Evolutionary conservation across 257 asterid genomes (phyloP).

Genomic region (Gentiana straminea): DNA sequence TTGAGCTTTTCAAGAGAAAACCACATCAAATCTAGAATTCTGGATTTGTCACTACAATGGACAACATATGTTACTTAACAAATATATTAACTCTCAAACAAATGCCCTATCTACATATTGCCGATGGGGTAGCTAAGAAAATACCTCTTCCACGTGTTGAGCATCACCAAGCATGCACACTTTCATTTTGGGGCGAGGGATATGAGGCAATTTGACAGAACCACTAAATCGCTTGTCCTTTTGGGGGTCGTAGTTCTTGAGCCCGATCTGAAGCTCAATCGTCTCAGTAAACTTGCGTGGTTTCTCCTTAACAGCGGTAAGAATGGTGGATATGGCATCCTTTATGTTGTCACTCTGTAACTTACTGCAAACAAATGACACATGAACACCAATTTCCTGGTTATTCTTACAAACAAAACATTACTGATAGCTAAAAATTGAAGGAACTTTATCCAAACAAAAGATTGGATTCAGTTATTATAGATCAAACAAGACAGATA

Average conservation of each 20-base stretch:
- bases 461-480: too few relatives aligned
- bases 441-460: too few relatives aligned
- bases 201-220: constrained; percentile 26
- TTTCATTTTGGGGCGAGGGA: constrained; percentile 31
- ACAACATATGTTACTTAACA: too few relatives aligned
- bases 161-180: constrained; percentile 35
- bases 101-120: too few relatives aligned
- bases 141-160: constrained; percentile 21
- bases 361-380: constrained; percentile 13
- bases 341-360: constrained; percentile 27
- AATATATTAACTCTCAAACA: too few relatives aligned
- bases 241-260: constrained; percentile 26
- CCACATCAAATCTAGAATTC: too few relatives aligned
- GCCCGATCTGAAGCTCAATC: constrained; percentile 22
- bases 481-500: too few relatives aligned
- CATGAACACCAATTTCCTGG: too few relatives aligned
- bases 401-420: too few relatives aligned
- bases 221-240: constrained; percentile 30
- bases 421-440: too few relatives aligned
- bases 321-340: constrained; percentile 15
- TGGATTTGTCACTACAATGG: too few relatives aligned
- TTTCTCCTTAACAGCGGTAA: constrained; percentile 11
- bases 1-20: constrained; percentile 2
- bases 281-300: constrained; percentile 18
- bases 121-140: too few relatives aligned